Evolutionary conservation across 306 rosid species (phyloP).

Genomic region (Rosa chinensis): DNA sequence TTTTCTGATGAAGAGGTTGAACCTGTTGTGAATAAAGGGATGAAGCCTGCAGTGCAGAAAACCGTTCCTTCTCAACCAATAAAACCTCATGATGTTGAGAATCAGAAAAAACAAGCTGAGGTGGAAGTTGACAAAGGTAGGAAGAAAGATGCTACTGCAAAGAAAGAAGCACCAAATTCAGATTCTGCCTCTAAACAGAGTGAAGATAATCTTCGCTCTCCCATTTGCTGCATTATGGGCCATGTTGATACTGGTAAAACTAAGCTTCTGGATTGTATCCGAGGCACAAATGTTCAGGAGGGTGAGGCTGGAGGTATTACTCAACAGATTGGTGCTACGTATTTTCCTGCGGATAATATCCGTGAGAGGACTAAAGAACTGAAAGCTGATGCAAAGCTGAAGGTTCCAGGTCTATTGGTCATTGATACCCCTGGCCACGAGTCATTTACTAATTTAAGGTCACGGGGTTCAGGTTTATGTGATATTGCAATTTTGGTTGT

Average conservation of each 20-base stretch:
- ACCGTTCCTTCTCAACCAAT: constrained; percentile 37
- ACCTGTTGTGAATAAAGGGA: constrained; percentile 43
- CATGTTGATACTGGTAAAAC: constrained; percentile 99
- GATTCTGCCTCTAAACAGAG: constrained; percentile 39
- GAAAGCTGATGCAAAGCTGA: constrained; percentile 93
- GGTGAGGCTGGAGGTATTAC: constrained; percentile 99
- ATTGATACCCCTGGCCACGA: constrained; percentile 99
- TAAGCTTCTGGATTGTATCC: constrained; percentile 86
- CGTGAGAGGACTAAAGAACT: constrained; percentile 92
- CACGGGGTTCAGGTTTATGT: constrained; percentile 95
- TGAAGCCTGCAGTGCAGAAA: constrained; percentile 43
- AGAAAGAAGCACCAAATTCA: constrained; percentile 31
- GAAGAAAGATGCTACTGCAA: constrained; percentile 30
- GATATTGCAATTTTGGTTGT: constrained; percentile 97
- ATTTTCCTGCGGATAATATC: constrained; percentile 89
- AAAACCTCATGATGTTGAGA: constrained; percentile 37
- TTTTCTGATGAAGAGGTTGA: constrained; percentile 91
- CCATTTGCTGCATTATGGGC: constrained; percentile 99
- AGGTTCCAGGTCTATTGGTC: constrained; percentile 87
- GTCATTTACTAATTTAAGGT: constrained; percentile 80
- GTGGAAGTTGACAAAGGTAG: constrained; percentile 39
- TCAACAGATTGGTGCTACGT: constrained; percentile 97
- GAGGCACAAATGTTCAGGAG: constrained; percentile 96
- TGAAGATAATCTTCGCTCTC: constrained; percentile 87
- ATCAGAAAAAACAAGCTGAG: constrained; percentile 37